phyloP scores from a whole-genome alignment of 2,329 filamentous ascomycete genomes.

The Colletotrichum orchidophilum region DNA sequence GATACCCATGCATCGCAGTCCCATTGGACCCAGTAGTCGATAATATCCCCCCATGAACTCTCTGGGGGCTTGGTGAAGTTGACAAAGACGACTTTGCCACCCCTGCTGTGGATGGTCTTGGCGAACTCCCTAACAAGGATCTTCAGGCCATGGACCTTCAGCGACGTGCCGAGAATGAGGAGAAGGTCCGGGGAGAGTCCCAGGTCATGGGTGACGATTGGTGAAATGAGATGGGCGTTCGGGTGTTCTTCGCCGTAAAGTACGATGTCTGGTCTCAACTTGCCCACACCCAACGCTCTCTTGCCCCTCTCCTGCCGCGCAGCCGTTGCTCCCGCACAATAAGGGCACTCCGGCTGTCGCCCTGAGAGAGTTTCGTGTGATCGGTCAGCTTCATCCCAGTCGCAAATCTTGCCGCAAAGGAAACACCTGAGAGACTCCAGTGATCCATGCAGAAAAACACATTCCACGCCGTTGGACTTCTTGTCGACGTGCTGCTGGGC shows the following conservation, averaged over 20 bases:
- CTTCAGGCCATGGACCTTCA: slow-evolving; percentile 77
- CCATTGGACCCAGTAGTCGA: slow-evolving; percentile 80
- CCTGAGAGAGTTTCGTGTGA: slow-evolving; percentile 68
- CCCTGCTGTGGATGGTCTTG: slow-evolving; percentile 73
- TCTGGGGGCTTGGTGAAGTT: slow-evolving; percentile 78
- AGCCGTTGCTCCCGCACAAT: slow-evolving; percentile 70
- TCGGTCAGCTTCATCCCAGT: slow-evolving; percentile 67
- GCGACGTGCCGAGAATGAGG: slow-evolving; percentile 75
- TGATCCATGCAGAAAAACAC: slow-evolving; percentile 79
- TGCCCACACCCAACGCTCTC: slow-evolving; percentile 72
- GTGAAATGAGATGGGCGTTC: slow-evolving; percentile 72
- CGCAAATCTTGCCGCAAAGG: slow-evolving; percentile 64
- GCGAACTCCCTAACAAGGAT: slow-evolving; percentile 77
- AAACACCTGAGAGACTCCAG: slow-evolving; percentile 72
- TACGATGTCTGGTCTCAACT: slow-evolving; percentile 77
- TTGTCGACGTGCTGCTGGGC: slow-evolving; percentile 1
- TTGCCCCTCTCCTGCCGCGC: slow-evolving; percentile 73
- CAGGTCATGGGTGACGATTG: slow-evolving; percentile 74
- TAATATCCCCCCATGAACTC: slow-evolving; percentile 76
- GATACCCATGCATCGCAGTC: slow-evolving; percentile 79
- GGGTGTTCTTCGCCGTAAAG: slow-evolving; percentile 80
- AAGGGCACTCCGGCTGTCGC: slow-evolving; percentile 73
- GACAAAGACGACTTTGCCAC: slow-evolving; percentile 76
- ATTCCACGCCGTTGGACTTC: slow-evolving; percentile 59
- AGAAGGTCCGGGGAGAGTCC: slow-evolving; percentile 72